Conservation (phyloP, 495 filamentous ascomycete species). For the Trichoderma erinaceum region DNA sequence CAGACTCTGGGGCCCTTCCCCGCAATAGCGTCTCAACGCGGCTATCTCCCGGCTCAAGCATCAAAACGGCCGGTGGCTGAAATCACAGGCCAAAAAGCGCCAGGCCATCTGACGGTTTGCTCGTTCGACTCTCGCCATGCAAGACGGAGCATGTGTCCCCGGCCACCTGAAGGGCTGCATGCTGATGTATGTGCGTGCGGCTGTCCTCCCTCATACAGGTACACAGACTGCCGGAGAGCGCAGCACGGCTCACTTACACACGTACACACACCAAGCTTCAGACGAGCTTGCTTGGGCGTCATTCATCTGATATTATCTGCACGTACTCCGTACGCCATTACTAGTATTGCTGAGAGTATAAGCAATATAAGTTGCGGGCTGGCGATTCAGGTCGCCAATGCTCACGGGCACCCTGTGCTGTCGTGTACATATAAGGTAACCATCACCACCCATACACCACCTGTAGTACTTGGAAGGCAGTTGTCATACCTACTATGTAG, state of each 20-base stretch:
- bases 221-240: background rate
- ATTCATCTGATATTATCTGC: background rate
- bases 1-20: background rate
- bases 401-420: too few species aligned
- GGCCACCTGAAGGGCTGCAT: slow-evolving; percentile 11
- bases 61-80: background rate
- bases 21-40: background rate
- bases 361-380: too few species aligned
- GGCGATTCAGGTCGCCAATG: too few species aligned
- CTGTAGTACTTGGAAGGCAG: too few species aligned
- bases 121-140: background rate
- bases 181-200: background rate
- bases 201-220: background rate
- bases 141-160: slow-evolving; percentile 11
- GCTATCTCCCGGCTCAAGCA: background rate
- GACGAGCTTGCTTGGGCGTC: background rate
- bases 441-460: background rate
- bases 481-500: too few species aligned
- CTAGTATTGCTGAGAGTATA: background rate
- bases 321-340: background rate
- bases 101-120: slow-evolving; percentile 8
- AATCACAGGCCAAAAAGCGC: background rate
- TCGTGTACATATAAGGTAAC: too few species aligned
- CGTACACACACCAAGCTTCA: background rate
- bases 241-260: background rate